Percentiles rank a stretch among this genome's conserved stretches.
Conservation (phyloP, 2,329 filamentous ascomycete species). For the Alternaria novae-zelandiae region DNA sequence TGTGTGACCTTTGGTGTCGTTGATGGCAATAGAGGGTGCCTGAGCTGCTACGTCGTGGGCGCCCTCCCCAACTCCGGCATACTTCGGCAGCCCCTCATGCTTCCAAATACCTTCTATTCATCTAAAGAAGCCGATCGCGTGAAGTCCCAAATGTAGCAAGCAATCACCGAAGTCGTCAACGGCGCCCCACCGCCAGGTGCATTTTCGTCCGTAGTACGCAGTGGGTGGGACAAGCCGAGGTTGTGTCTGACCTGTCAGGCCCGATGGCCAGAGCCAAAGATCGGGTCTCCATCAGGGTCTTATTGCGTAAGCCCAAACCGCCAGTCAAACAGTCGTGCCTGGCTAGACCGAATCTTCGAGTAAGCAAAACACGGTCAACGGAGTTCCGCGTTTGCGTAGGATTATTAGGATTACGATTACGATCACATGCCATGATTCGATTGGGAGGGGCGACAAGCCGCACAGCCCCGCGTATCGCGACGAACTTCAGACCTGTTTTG, state of each 20-base stretch:
- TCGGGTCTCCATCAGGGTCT: background rate
- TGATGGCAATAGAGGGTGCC: background rate
- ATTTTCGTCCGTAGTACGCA: background rate
- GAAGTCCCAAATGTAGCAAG: background rate
- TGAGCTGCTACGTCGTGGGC: background rate
- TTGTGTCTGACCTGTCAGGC: background rate
- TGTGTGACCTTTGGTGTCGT: background rate
- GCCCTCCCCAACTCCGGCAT: background rate
- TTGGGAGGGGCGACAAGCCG: slow-evolving; percentile 3
- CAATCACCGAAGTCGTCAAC: background rate
- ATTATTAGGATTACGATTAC: background rate
- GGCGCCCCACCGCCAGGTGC: background rate
- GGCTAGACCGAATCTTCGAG: background rate
- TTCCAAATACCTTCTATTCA: background rate
- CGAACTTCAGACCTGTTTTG: slow-evolving; percentile 1
- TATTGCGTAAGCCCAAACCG: background rate
- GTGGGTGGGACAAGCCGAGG: slow-evolving; percentile 4
- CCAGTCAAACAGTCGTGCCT: background rate
- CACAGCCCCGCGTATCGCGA: slow-evolving; percentile 16
- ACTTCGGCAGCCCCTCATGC: background rate
- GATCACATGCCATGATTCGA: slow-evolving; percentile 18
- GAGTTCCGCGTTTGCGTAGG: background rate
- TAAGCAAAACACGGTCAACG: background rate
- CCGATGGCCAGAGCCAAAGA: background rate
- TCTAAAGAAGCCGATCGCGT: background rate